Base-by-base conservation (phyloP, 23 red algal species). In the Gracilaria vermiculophylla region DNA sequence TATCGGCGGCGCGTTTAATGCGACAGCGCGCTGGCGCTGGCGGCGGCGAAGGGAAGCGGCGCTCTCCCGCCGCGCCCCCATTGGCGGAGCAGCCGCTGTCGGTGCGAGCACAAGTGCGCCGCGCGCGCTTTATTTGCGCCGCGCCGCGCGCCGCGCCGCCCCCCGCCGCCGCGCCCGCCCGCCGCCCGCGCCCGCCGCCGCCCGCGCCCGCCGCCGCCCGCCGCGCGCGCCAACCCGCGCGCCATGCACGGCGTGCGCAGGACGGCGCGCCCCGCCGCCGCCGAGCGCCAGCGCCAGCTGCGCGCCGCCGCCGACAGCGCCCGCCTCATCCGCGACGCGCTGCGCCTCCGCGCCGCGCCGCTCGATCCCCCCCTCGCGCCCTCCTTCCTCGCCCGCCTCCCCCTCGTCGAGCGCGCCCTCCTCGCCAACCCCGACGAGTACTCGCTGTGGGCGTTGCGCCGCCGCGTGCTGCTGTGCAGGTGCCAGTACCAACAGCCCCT, bases 381-480 rank as follows among this genome's bases (percentile, higher is more conserved):
- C 13, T 34, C 21, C 40, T 88, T 88, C 73, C 29, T 42, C n/a
- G 27, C 64, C 24, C 43, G 51, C 5, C 74, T 58, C 62, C 35
- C 15, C 23, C 37, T 81, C 49, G 75, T 91, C 12, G 69, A 83
- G 31, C 61, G 90, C 5, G 92, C 92, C 4, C 82, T 94, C 19
- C 53, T 71, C 31, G 44, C 83, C 24, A 98, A 98, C 49, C 96
- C 96, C 13, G 96, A 98, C 45, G 96, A 98, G 73, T 98, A 98
- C 49, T 85, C 81, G 3, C 88, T 98, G 76, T 98, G 96, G 96
- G 78, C 91, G 3, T 89, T 90, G 7, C 96, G 93, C n/a, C 72
- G 86, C 19, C 76, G 72, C 27, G 77, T 84, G 6, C 57, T 98
- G 21, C 15, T 93, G 20, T 48, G 34, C 76, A 70, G 54, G 41